phyloP scores from a whole-genome alignment of 352 stramenopile genomes.

The Globisporangium camurandrum region DNA sequence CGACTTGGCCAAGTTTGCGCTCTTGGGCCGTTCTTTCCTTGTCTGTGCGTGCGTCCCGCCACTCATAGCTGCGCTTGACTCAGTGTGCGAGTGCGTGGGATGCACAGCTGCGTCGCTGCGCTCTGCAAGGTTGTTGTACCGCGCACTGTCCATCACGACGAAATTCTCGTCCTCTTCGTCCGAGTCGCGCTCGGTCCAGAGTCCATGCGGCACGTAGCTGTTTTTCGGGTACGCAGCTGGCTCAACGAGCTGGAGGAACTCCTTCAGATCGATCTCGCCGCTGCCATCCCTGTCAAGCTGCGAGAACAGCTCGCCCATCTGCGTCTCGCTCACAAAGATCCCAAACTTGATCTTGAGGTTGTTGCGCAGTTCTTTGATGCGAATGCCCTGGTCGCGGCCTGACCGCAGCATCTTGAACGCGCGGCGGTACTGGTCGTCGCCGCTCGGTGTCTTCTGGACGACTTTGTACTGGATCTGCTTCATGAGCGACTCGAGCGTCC shows the following conservation, averaged over 20 bases:
- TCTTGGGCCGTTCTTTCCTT: constrained; percentile 53
- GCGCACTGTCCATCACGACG: neutral
- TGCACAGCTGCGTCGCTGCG: neutral
- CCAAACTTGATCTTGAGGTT: constrained; percentile 77
- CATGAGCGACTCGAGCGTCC: constrained; percentile 54
- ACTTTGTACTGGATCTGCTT: constrained; percentile 77
- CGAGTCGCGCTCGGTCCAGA: constrained; percentile 42
- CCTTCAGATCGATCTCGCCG: constrained; percentile 64
- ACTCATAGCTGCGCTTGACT: too few relatives aligned
- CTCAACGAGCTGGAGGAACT: constrained; percentile 73
- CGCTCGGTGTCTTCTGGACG: constrained; percentile 64
- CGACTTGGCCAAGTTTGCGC: constrained; percentile 57
- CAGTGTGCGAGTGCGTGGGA: neutral
- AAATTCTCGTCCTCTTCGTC: constrained; percentile 15
- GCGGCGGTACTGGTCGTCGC: constrained; percentile 70
- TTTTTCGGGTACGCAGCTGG: constrained; percentile 46
- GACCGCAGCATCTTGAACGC: constrained; percentile 77
- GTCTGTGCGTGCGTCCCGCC: too few relatives aligned
- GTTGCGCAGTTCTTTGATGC: constrained; percentile 59
- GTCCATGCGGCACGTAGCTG: constrained; percentile 40
- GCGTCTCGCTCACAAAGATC: constrained; percentile 64
- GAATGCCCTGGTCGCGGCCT: constrained; percentile 57
- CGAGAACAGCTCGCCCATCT: constrained; percentile 62
- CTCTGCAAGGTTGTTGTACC: too few relatives aligned
- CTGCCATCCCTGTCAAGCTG: constrained; percentile 57